Percentiles rank a stretch among this genome's conserved stretches.
These are phyloP conservation scores for Aspergillus ochraceoroseus DNA, from an alignment of 2,329 filamentous ascomycete genomes.

Conservation along the genomic window DNA sequence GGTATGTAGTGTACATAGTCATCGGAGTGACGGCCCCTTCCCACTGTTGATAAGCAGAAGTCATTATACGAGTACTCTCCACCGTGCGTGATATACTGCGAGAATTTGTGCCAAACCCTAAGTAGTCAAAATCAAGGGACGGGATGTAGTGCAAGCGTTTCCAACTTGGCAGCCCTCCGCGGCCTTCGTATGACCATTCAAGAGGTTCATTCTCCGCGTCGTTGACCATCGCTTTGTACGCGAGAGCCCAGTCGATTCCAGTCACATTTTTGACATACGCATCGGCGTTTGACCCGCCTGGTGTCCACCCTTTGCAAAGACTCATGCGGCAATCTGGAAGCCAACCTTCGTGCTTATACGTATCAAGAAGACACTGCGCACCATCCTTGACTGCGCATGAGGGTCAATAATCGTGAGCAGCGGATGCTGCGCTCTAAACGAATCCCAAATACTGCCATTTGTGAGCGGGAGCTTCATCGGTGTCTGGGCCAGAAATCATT, in stretches of 20 bases:
- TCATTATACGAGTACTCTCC: conserved; percentile 74
- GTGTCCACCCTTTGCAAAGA: conserved; percentile 62
- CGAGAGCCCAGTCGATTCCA: conserved; percentile 62
- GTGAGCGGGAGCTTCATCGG: too few species aligned
- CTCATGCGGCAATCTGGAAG: conserved; percentile 71
- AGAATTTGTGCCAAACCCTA: conserved; percentile 64
- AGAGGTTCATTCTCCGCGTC: conserved; percentile 66
- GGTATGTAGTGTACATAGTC: conserved; percentile 59
- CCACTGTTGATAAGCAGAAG: conserved; percentile 61
- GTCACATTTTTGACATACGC: conserved; percentile 61
- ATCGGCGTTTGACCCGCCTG: conserved; percentile 69
- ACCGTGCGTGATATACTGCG: conserved; percentile 66
- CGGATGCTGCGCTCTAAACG: conserved; percentile 64
- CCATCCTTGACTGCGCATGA: conserved; percentile 56
- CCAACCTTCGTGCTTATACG: conserved; percentile 63
- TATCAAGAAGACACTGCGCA: conserved; percentile 66
- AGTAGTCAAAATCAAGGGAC: conserved; percentile 28
- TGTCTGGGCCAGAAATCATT: too few species aligned
- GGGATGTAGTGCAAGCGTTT: conserved; percentile 66
- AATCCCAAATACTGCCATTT: conserved; percentile 58
- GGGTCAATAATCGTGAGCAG: conserved; percentile 67
- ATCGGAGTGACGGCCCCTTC: conserved; percentile 49
- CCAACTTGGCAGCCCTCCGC: conserved; percentile 67
- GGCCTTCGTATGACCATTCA: conserved; percentile 64
- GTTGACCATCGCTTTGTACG: conserved; percentile 63